A percentile compares a stretch with the other conserved stretches of the same genome.
phyloP scores from a whole-genome alignment of 345 rosid genomes.

The Cardamine chenopodiifolia region DNA sequence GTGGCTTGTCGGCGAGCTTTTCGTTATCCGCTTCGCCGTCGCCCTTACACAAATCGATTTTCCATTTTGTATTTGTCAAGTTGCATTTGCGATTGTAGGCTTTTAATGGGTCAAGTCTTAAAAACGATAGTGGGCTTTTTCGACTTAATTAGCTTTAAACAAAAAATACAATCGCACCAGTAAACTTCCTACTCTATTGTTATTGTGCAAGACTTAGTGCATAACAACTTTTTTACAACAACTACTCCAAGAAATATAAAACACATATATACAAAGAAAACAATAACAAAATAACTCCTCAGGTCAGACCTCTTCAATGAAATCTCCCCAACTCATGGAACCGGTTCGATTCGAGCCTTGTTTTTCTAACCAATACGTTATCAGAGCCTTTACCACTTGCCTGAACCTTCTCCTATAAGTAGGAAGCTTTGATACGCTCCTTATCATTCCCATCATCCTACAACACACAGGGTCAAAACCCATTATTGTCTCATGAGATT shows the following conservation, averaged over 20 bases:
- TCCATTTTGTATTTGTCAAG: not conserved
- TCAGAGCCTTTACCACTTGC: slow-evolving; percentile 64
- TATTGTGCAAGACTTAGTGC: no score
- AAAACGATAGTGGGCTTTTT: not conserved
- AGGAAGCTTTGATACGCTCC: slow-evolving; percentile 67
- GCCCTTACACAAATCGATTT: not conserved
- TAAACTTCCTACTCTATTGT: no score
- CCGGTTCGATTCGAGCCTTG: slow-evolving; percentile 40
- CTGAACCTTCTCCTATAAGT: slow-evolving; percentile 72
- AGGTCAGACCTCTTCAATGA: slow-evolving; percentile 38
- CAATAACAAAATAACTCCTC: not conserved
- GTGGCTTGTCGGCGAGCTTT: slow-evolving; percentile 33
- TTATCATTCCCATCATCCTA: slow-evolving; percentile 75
- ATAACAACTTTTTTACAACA: not conserved
- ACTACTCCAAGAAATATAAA: not conserved
- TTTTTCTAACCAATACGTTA: slow-evolving; percentile 50
- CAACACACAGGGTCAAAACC: not conserved
- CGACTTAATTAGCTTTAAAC: not conserved
- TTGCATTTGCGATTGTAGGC: not conserved
- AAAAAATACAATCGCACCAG: no score
- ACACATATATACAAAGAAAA: not conserved
- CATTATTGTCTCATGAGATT: not conserved
- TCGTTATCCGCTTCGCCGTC: slow-evolving; percentile 35
- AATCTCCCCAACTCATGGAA: slow-evolving; percentile 51
- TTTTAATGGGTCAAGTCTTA: slow-evolving; percentile 1